These are phyloP conservation scores for Neofusicoccum umdonicola DNA, from an alignment of 2,329 filamentous ascomycete species.

Conservation along the genomic window DNA sequence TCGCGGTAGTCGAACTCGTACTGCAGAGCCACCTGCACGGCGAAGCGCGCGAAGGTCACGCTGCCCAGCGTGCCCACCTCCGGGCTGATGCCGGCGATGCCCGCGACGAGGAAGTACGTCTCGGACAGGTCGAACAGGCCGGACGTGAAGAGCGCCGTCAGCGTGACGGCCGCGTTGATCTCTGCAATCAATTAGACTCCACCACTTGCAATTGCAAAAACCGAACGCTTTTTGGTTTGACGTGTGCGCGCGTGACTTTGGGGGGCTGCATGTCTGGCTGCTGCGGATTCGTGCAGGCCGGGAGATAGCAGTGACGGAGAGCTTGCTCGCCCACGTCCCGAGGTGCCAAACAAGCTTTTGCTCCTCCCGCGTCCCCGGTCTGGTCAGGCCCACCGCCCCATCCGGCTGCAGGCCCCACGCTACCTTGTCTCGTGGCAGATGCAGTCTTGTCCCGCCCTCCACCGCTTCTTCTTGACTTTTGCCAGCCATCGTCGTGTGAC, in stretches of 20 bases:
- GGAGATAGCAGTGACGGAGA: not conserved
- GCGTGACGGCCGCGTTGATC: slow-evolving; percentile 70
- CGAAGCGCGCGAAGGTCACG: slow-evolving; percentile 67
- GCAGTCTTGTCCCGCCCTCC: not conserved
- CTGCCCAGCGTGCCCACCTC: slow-evolving; percentile 63
- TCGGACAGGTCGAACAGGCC: slow-evolving; percentile 60
- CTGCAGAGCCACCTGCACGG: slow-evolving; percentile 72
- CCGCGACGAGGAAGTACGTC: slow-evolving; percentile 70
- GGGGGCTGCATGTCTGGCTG: not conserved
- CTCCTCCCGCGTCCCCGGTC: not conserved
- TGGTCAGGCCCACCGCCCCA: not conserved
- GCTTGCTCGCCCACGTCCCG: no score
- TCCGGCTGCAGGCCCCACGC: not conserved
- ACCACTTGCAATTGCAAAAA: not conserved
- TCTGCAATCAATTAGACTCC: slow-evolving; percentile 40
- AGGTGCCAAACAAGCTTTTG: not conserved
- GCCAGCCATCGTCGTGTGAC: not conserved
- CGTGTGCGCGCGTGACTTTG: no score
- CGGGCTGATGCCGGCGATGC: slow-evolving; percentile 74
- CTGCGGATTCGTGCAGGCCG: not conserved
- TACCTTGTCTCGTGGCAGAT: not conserved
- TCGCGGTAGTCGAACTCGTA: slow-evolving; percentile 73
- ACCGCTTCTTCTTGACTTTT: not conserved
- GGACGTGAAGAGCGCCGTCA: slow-evolving; percentile 63
- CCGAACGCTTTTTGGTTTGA: no score